Evolutionary conservation across 306 rosid species (phyloP).

Genomic region (Acmispon strigosus): DNA sequence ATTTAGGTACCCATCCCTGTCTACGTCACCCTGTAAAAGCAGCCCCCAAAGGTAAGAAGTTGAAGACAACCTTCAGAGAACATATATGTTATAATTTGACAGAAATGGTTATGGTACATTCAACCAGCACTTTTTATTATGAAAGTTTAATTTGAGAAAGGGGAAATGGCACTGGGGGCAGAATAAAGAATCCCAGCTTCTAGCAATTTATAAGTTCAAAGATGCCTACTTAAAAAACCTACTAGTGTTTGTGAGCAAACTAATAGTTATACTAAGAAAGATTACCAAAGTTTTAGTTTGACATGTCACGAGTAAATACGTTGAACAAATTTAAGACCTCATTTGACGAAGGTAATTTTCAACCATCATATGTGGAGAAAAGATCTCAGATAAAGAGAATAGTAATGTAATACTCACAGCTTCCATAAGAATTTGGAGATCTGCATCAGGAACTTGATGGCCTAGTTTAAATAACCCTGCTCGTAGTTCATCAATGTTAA

Average conservation of each 20-base stretch:
- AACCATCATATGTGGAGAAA: background rate
- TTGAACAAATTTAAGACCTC: background rate
- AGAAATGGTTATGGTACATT: background rate
- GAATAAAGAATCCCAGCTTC: background rate
- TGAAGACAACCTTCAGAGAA: background rate
- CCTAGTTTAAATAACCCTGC: slow-evolving; percentile 81
- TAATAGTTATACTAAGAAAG: background rate
- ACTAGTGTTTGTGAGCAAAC: background rate
- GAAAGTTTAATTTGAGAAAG: background rate
- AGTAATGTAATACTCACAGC: slow-evolving; percentile 60
- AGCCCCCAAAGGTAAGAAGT: slow-evolving; percentile 19
- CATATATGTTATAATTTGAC: background rate
- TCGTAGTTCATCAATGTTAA: slow-evolving; percentile 75
- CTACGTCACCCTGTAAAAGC: slow-evolving; percentile 76
- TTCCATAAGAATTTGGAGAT: slow-evolving; percentile 79
- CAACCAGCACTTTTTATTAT: background rate
- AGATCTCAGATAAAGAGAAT: slow-evolving; percentile 4
- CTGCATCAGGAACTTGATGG: slow-evolving; percentile 67
- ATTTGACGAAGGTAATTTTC: background rate
- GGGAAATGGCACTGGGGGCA: background rate
- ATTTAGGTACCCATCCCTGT: slow-evolving; percentile 79
- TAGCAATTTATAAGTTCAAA: background rate
- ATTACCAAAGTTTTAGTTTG: background rate
- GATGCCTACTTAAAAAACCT: background rate
- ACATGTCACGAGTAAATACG: background rate